Base-by-base conservation (phyloP, 2,329 filamentous ascomycete species). In the Clonostachys byssicola region DNA sequence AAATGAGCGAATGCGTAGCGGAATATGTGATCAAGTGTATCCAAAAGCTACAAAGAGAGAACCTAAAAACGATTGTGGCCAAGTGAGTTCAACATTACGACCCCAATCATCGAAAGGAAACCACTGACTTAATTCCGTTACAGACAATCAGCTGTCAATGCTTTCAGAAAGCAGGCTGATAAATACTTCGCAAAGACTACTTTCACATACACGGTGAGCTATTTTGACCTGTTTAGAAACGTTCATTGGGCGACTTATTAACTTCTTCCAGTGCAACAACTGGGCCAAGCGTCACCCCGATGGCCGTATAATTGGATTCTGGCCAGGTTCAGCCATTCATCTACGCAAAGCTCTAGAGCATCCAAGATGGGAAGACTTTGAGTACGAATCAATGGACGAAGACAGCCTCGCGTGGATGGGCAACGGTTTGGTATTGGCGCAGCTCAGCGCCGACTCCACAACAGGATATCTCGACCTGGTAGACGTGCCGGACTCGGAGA, bases 141-240 rank as follows among this genome's bases (percentile, higher is more conserved):
- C 23, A 30, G 23, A 3, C 23, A 30, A 30, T 30, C 23, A 30
- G 23, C 23, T 30, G 9, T 4, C 23, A 9, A 30, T 17, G 74
- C 79, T 57, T 83, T 71, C 66, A 68, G 66, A 49, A 73, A 65
- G 57, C 77, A 74, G 59, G 66, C 72, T 40, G 58, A 62, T 3
- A 59, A 65, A 4, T 78, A 79, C 52, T 77, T 81, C 71, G 74
- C 75, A 43, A 72, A 72, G 23, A 79, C 74, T 13, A 44, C 34
- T 12, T 44, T 44, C 16, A 30, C 43, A n/a, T 33, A n/a, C 23
- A 30, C 23, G 9, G 23, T 30, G 23, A 30, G 23, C 4, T 10
- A 4, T 30, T 10, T 3, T 30, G 3, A 30, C 8, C 9, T 30
- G 10, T 4, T 10, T 10, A 10, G 2, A 30, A 30, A 30, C 10